Conservation (phyloP, 1,139 yeast species). For the Debaryomyces singareniensis region DNA sequence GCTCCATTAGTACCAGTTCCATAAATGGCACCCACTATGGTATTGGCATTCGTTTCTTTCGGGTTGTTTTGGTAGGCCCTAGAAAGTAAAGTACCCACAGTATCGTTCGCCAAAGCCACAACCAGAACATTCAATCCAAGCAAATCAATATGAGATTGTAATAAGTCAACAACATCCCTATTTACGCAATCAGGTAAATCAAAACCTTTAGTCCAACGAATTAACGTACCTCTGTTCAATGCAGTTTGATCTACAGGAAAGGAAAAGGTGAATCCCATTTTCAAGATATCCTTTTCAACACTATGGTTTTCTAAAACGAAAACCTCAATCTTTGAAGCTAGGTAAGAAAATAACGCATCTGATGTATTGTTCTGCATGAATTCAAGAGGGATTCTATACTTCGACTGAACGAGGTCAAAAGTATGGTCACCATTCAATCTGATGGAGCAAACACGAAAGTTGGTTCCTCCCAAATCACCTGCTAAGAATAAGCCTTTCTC, state of each 20-base stretch:
- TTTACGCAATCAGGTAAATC: conserved; percentile 80
- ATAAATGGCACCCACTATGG: conserved; percentile 82
- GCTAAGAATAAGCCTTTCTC: conserved; percentile 77
- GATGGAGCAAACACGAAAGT: conserved; percentile 85
- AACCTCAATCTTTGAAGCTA: conserved; percentile 61
- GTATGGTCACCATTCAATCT: conserved; percentile 74
- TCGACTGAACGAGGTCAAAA: conserved; percentile 63
- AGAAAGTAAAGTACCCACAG: conserved; percentile 87
- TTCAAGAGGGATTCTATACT: conserved; percentile 67
- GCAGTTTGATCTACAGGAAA: conserved; percentile 88
- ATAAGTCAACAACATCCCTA: conserved; percentile 65
- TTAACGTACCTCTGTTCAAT: conserved; percentile 65
- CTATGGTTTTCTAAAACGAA: conserved; percentile 63
- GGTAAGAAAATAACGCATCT: conserved; percentile 58
- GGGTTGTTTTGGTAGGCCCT: conserved; percentile 71
- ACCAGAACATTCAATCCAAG: conserved; percentile 61
- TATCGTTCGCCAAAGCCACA: conserved; percentile 89
- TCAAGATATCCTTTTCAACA: conserved; percentile 38
- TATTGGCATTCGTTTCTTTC: conserved; percentile 54
- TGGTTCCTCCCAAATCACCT: conserved; percentile 85
- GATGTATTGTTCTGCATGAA: conserved; percentile 51
- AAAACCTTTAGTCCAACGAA: conserved; percentile 96
- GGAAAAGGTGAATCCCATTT: conserved; percentile 86
- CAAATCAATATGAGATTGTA: conserved; percentile 62
- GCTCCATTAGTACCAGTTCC: conserved; percentile 98